Base-by-base conservation (phyloP, 2,329 filamentous ascomycete genomes). In the Cladophialophora bantiana region DNA sequence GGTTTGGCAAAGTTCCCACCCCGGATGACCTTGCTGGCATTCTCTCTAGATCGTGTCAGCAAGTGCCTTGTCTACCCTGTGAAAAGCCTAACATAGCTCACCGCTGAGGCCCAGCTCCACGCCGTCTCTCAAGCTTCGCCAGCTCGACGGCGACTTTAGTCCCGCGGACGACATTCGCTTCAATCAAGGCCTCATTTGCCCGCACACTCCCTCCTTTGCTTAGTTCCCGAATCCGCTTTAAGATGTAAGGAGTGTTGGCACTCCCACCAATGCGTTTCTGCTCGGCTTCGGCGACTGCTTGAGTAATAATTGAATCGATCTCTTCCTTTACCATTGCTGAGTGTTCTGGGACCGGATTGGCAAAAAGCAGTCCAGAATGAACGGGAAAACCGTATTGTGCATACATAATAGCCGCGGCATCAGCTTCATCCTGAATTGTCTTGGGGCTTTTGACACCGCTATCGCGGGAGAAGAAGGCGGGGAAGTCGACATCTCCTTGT, bases 401-500 rank as follows among this genome's bases (percentile, higher is more conserved):
- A 72, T 91, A 84, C 65, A 97, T 91, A 64, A 98, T 92, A n/a
- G 90, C 89, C 0, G 95, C 95, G 38, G 95, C 95, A 75, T 98
- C 91, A 63, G 84, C 83, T 76, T 96, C 92, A 71, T 89, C 85
- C 61, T 88, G 80, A 50, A 97, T 86, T 1, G 91, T 86, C 26
- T 87, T 86, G 0, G 94, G 94, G 75, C 93, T 96, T 77, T 84
- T 88, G 60, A 90, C 81, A 12, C 93, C 92, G 77, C 94, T 97
- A 50, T 97, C 92, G 48, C 94, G 84, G 0, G 91, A 92, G 86
- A 92, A 99, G 78, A 99, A 99, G 0, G 92, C 93, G 0, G 95
- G 95, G 74, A 98, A 95, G 73, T 96, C 90, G 48, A 97, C 86
- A 26, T 70, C 67, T 5, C 85, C 80, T 32, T 81, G 79, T 42